Evolutionary conservation across 495 filamentous ascomycete species (phyloP), one percentile per base, ranked within the genome.

Genomic region (Ramalina peruviana): DNA sequence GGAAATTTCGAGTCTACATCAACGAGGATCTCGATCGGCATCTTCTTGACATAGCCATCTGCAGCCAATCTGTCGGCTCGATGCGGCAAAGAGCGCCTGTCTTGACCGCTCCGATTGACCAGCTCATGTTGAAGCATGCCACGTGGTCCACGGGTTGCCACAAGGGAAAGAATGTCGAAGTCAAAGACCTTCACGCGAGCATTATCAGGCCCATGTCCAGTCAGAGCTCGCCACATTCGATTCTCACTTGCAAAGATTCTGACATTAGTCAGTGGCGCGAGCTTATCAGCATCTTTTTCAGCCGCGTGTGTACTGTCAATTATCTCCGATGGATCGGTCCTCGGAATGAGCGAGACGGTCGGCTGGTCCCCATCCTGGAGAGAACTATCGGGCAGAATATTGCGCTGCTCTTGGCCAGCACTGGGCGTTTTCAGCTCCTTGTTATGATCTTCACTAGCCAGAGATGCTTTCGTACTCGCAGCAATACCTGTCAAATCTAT

Each of bases 21-120:
- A 17, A 37, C 19, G 7, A 48, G 27, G 17, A 78, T 71, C 27
- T 86, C 71, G 5, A 89, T 72, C 1, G 75, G 72, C 36, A 77
- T 74, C 64, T 96, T 96, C 36, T 81, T 80, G 42, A 96, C 87
- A 62, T 94, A 93, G 9, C 89, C 90, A 58, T 83, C 85, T 49
- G 72, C 69, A 19, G 76, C 75, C 17, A 96, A 72, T 1, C 72
- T 66, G 54, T 88, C 82, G 1, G 89, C 95, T 38, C 90, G 73
- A 44, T 78, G 78, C 12, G 89, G 87, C 6, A 94, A 76, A 2
- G 89, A 95, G 40, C 87, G 75, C 60, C 93, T 93, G 62, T 95
- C 87, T 65, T 95, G 89, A 17, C 83, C 81, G 52, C 85, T 87
- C 9, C 83, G 60, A 27, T 67, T 73, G 19, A 81, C 76, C n/a